Conservation (phyloP, 1,284 basidiomycete species). For the Trichosporon faecale region DNA sequence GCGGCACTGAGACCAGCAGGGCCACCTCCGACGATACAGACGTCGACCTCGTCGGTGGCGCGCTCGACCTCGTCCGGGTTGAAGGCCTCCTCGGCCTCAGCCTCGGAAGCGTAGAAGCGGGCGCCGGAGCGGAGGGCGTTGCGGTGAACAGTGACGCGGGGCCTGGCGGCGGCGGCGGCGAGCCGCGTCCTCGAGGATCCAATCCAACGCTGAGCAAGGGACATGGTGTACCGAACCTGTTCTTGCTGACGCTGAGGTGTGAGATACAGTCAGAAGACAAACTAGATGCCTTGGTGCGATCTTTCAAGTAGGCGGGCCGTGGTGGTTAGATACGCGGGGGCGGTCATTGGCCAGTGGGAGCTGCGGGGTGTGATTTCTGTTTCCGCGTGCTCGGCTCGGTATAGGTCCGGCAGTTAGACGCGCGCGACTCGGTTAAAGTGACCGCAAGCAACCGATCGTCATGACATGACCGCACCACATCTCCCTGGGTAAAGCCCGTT, state of each 20-base stretch:
- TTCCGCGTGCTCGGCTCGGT: conserved; percentile 2
- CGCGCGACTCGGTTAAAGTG: neutral
- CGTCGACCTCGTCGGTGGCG: conserved; percentile 83
- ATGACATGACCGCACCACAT: neutral
- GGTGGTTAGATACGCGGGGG: conserved; percentile 1
- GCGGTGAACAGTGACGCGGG: conserved; percentile 13
- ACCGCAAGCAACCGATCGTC: neutral
- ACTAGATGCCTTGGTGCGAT: neutral
- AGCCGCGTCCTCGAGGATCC: conserved; percentile 23
- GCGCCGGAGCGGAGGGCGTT: conserved; percentile 4
- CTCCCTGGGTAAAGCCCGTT: neutral
- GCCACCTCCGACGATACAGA: conserved; percentile 94
- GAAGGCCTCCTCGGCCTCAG: conserved; percentile 34
- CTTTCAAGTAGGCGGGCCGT: neutral
- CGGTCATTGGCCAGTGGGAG: neutral
- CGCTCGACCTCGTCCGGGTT: conserved; percentile 61
- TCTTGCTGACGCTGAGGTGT: neutral
- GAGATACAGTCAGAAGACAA: neutral
- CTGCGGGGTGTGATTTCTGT: conserved; percentile 2
- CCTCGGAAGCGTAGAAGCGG: conserved; percentile 36
- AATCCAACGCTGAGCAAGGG: conserved; percentile 25
- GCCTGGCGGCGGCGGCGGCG: conserved; percentile 19
- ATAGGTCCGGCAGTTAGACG: conserved; percentile 2
- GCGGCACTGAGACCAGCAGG: conserved; percentile 96
- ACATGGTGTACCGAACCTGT: conserved; percentile 16